Evolutionary conservation across 352 stramenopile genomes (phyloP).

Genomic region (Labyrinthula sp.): DNA sequence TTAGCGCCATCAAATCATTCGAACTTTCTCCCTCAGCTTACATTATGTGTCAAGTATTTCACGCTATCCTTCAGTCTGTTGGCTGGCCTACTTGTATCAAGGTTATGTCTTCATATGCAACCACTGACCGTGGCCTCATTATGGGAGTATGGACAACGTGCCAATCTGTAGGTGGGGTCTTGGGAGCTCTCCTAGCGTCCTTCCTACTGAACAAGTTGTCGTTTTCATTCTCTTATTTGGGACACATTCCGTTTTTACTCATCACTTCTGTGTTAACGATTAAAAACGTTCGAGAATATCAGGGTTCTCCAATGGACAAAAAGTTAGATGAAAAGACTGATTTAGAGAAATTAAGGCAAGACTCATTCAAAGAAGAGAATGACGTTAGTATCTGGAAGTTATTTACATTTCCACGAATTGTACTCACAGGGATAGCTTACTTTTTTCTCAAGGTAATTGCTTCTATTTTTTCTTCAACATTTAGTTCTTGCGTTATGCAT

Average conservation of each 20-base stretch:
- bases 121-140: slow-evolving; percentile 19
- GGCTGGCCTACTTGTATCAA: slow-evolving; percentile 24
- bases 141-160: slow-evolving; percentile 28
- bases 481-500: slow-evolving; percentile 24
- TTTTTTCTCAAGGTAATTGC: slow-evolving; percentile 32
- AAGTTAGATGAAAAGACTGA: too few species aligned
- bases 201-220: slow-evolving; percentile 9
- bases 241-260: slow-evolving; percentile 18
- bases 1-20: slow-evolving; percentile 12
- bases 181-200: slow-evolving; percentile 19
- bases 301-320: too few species aligned
- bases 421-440: slow-evolving; percentile 14
- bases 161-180: slow-evolving; percentile 20
- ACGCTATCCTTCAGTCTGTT: slow-evolving; percentile 20
- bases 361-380: neutral
- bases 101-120: slow-evolving; percentile 6
- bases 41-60: slow-evolving; percentile 18
- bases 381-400: slow-evolving; percentile 8
- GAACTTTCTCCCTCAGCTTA: slow-evolving; percentile 3
- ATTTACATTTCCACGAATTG: slow-evolving; percentile 2
- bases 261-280: neutral
- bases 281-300: too few species aligned
- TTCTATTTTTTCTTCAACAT: too few species aligned
- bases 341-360: neutral
- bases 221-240: slow-evolving; percentile 5